Evolutionary conservation across 169 alveolate genomes (phyloP).

Genomic region (Amoebophrya sp.): DNA sequence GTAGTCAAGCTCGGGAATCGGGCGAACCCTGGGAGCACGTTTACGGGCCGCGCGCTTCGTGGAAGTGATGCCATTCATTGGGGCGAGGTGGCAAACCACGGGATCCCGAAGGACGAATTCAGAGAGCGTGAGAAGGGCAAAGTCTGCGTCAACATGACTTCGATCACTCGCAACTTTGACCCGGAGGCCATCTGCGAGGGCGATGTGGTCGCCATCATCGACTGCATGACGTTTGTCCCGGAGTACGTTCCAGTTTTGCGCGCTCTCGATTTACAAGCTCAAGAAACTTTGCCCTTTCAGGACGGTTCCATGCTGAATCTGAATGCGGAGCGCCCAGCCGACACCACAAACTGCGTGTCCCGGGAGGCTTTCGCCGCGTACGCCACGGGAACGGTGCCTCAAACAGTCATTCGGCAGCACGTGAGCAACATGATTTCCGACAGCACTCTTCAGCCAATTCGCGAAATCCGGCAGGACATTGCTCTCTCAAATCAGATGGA

Average conservation of each 20-base stretch:
- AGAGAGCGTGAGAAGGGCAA: neutral
- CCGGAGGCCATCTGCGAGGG: slow-evolving; percentile 28
- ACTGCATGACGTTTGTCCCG: slow-evolving; percentile 44
- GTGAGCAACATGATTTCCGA: slow-evolving; percentile 30
- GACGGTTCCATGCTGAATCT: neutral
- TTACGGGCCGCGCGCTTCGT: slow-evolving; percentile 32
- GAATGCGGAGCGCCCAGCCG: neutral
- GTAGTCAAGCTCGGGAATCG: neutral
- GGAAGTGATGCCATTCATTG: slow-evolving; percentile 26
- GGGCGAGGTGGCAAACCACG: slow-evolving; percentile 35
- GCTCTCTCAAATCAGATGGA: neutral
- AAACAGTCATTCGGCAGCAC: neutral
- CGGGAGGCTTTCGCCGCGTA: neutral
- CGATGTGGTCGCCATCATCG: slow-evolving; percentile 31
- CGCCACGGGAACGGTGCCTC: neutral
- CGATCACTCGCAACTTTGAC: slow-evolving; percentile 14
- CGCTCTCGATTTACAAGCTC: slow-evolving; percentile 34
- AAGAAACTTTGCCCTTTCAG: slow-evolving; percentile 27
- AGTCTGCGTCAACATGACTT: neutral
- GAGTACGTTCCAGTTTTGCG: slow-evolving; percentile 40
- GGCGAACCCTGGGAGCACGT: neutral
- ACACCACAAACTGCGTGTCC: neutral
- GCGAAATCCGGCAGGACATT: slow-evolving; percentile 22
- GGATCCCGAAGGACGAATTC: neutral
- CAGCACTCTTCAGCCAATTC: slow-evolving; percentile 36